Evolutionary conservation across 306 rosid genomes (phyloP), one percentile per base, ranked within the genome.

Genomic region (Cicer arietinum): DNA sequence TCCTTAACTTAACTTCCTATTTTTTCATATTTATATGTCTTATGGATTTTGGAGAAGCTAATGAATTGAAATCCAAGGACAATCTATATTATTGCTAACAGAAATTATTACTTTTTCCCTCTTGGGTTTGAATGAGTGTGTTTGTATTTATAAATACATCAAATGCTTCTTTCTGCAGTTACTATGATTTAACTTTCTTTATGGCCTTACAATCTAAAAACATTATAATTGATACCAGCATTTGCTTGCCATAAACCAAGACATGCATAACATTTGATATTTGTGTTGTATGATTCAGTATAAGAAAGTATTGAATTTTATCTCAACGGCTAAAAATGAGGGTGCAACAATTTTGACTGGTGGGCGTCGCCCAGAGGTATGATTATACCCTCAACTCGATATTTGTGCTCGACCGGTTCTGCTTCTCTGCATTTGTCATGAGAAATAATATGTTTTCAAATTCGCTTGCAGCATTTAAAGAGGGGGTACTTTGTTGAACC

Each of bases 351-450:
- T 94, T 86, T 67, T 86, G 81, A 85, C 80, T 42, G 99, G 99
- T 67, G 99, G 99, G 10, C 80, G 61, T 69, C 96, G 97, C 69
- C 97, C 99, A 13, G 87, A 88, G 96, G 99, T 94, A 89, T 74
- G 77, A 79, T 20, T 60, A 17, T 71, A 45, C 61, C 67, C 62
- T n/a, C 42, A 63, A 56, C 37, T 30, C 37, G 37, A 60, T 47
- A 65, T 57, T 30, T 44, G 60, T n/a, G 2, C 13, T 48, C 14
- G 2, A 10, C 47, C 12, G 39, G 30, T 71, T 51, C 43, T 14
- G 59, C 69, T 53, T 40, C 52, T 59, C 57, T 65, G 57, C 78
- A 71, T 42, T 65, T 63, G 14, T 59, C 7, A 8, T 46, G 79
- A 56, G 48, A 41, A 67, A 9, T 57, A 48, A 5, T 43, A 18